A percentile compares a stretch with the other conserved stretches of the same genome.
Conservation (phyloP, 257 asterid species). For the Petunia axillaris region DNA sequence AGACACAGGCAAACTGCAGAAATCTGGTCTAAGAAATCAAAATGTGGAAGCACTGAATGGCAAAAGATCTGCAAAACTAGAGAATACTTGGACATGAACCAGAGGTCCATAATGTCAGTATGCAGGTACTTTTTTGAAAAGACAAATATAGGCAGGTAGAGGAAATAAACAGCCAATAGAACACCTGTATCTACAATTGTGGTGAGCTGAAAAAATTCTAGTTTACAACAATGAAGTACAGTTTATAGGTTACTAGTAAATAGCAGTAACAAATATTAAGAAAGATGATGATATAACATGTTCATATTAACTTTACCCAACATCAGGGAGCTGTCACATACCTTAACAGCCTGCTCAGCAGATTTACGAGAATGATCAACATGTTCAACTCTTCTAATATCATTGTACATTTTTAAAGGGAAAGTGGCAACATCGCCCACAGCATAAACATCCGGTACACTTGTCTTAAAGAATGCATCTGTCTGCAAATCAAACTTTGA, state of each 20-base stretch:
- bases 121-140: no score
- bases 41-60: background rate
- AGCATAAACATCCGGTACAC: conserved; percentile 76
- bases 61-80: background rate
- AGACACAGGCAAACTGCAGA: background rate
- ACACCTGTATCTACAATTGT: background rate
- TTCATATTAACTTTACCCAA: background rate
- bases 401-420: conserved; percentile 83
- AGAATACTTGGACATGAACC: background rate
- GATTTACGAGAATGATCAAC: conserved; percentile 96
- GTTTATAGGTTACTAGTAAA: background rate
- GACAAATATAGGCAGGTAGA: background rate
- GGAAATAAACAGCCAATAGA: background rate
- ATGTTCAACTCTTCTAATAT: conserved; percentile 85
- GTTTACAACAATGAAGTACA: background rate
- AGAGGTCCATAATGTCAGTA: no score
- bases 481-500: conserved; percentile 62
- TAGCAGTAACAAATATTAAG: background rate
- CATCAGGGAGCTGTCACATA: conserved; percentile 27
- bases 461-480: conserved; percentile 82
- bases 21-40: background rate
- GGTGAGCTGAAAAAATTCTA: background rate
- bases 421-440: conserved; percentile 97
- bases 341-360: conserved; percentile 99
- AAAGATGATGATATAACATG: background rate